A percentile compares a stretch with the other conserved stretches of the same genome.
These are phyloP conservation scores for Lepidium campestre DNA, from an alignment of 441 rosid genomes.

Conservation along the genomic window DNA sequence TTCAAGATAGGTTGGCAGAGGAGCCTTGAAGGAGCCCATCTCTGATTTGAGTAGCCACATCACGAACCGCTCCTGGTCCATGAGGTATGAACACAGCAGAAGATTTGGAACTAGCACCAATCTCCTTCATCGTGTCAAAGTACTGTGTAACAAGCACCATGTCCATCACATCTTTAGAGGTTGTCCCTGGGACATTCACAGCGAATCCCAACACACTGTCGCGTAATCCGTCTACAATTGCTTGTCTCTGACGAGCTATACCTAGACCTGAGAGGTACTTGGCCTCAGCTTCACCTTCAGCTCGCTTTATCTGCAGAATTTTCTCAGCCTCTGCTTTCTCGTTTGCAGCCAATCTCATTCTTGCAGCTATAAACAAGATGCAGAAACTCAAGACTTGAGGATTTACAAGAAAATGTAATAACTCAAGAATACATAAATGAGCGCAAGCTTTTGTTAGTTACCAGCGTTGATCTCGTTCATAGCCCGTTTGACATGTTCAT, in stretches of 20 bases:
- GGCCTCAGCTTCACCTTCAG: conserved; percentile 64
- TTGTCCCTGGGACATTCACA: conserved; percentile 48
- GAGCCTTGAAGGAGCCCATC: conserved; percentile 58
- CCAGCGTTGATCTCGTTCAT: conserved; percentile 79
- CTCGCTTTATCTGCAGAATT: conserved; percentile 50
- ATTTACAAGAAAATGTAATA: neutral
- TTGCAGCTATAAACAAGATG: conserved; percentile 37
- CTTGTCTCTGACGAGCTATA: conserved; percentile 60
- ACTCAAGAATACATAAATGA: neutral
- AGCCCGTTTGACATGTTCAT: conserved; percentile 57
- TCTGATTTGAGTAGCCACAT: conserved; percentile 52
- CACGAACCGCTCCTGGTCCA: conserved; percentile 66
- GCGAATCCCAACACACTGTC: conserved; percentile 53
- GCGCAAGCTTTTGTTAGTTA: conserved; percentile 1
- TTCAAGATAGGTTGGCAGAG: conserved; percentile 1
- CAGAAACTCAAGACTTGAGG: neutral
- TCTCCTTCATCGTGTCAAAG: conserved; percentile 55
- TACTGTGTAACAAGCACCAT: conserved; percentile 55
- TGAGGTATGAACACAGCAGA: conserved; percentile 65
- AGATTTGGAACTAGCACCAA: conserved; percentile 51
- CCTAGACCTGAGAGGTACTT: conserved; percentile 60
- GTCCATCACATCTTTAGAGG: conserved; percentile 59
- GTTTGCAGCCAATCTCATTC: conserved; percentile 51
- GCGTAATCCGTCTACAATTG: conserved; percentile 61
- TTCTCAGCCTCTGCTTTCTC: conserved; percentile 69